A percentile compares a stretch with the other conserved stretches of the same genome.
phyloP scores from a whole-genome alignment of 805 yeast species.

The Saturnispora saitoi region DNA sequence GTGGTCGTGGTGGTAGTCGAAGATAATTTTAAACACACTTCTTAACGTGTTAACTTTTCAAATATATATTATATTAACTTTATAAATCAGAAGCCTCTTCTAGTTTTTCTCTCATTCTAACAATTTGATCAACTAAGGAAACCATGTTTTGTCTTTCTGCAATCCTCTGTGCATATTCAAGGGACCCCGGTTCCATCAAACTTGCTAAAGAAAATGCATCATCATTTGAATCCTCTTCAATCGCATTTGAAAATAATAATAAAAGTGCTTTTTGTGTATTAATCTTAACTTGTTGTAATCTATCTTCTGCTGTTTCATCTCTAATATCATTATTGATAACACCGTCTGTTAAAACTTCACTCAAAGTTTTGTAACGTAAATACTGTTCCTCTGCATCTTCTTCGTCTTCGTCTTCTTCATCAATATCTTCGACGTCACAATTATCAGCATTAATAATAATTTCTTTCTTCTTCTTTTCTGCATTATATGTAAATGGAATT shows the following conservation, averaged over 20 bases:
- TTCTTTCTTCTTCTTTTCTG: constrained; percentile 11
- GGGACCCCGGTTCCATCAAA: constrained; percentile 25
- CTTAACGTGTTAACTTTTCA: neutral
- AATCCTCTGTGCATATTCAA: constrained; percentile 76
- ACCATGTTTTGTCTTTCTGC: constrained; percentile 63
- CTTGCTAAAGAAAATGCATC: constrained; percentile 63
- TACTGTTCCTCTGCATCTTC: constrained; percentile 47
- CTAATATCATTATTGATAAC: constrained; percentile 32
- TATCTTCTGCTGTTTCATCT: constrained; percentile 34
- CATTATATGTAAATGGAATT: constrained; percentile 44
- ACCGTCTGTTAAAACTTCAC: constrained; percentile 54
- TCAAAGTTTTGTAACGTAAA: constrained; percentile 50
- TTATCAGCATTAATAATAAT: constrained; percentile 16
- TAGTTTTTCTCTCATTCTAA: constrained; percentile 41
- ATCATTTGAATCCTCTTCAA: constrained; percentile 30
- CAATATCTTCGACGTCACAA: constrained; percentile 42
- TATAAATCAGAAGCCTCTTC: constrained; percentile 11
- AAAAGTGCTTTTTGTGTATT: constrained; percentile 5
- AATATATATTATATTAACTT: neutral
- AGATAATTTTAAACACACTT: neutral
- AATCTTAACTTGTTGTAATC: constrained; percentile 43
- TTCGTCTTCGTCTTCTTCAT: constrained; percentile 23
- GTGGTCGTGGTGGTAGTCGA: neutral
- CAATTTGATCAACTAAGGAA: constrained; percentile 45
- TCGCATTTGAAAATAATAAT: constrained; percentile 6